These are phyloP conservation scores for Pichia californica DNA, from an alignment of 805 yeast species.

Conservation along the genomic window DNA sequence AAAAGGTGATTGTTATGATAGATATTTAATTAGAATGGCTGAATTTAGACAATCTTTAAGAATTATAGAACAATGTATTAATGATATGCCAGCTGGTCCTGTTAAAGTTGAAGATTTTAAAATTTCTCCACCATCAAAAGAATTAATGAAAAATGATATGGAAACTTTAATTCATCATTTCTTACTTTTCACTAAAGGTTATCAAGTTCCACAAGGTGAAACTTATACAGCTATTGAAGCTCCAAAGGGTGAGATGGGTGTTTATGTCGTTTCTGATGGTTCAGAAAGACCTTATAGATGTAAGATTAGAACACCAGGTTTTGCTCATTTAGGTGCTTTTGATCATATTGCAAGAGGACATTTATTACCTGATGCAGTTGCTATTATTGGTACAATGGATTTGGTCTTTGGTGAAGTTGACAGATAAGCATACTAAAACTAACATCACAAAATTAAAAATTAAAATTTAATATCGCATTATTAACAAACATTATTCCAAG, in stretches of 20 bases:
- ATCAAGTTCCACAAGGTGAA: conserved; percentile 84
- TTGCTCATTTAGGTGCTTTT: conserved; percentile 83
- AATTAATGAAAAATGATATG: conserved; percentile 85
- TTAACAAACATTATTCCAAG: too few species aligned
- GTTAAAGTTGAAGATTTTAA: conserved; percentile 87
- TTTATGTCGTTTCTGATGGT: conserved; percentile 83
- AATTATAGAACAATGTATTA: conserved; percentile 83
- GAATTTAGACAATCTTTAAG: conserved; percentile 88
- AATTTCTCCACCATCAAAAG: conserved; percentile 75
- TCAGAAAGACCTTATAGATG: conserved; percentile 87
- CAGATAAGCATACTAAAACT: conserved; percentile 58
- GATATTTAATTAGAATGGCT: conserved; percentile 82
- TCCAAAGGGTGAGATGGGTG: conserved; percentile 95
- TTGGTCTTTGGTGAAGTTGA: conserved; percentile 92
- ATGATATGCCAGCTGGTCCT: conserved; percentile 89
- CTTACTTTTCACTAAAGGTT: conserved; percentile 81
- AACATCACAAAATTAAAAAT: neutral
- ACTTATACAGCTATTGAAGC: conserved; percentile 90
- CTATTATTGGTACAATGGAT: conserved; percentile 93
- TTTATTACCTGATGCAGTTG: conserved; percentile 86
- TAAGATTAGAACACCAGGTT: conserved; percentile 92
- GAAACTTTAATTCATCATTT: conserved; percentile 88
- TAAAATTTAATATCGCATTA: neutral
- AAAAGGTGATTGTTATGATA: conserved; percentile 88
- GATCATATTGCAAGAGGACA: conserved; percentile 84